Percentiles rank a stretch among this genome's conserved stretches.
phyloP scores from a whole-genome alignment of 495 filamentous ascomycete species.

The Annulohypoxylon moriforme region DNA sequence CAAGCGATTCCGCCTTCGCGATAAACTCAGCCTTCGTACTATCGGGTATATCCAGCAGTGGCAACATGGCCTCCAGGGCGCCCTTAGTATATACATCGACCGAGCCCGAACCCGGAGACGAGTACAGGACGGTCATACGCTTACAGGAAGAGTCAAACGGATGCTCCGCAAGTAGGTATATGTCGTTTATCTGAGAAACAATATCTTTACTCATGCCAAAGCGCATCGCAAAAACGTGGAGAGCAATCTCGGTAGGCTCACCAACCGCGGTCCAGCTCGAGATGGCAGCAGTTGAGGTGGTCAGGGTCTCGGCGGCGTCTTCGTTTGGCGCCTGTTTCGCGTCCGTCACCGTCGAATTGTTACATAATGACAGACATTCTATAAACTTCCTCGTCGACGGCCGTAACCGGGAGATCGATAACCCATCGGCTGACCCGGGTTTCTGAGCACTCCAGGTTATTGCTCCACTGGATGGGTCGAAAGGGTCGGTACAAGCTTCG shows the following conservation, averaged over 20 bases:
- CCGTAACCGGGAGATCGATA: conserved; percentile 22
- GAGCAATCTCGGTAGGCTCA: conserved; percentile 69
- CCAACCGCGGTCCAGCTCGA: conserved; percentile 62
- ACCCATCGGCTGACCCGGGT: conserved; percentile 21
- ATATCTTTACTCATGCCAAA: conserved; percentile 50
- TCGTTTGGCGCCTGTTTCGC: conserved; percentile 67
- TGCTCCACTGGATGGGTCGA: conserved; percentile 60
- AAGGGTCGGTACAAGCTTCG: conserved; percentile 59
- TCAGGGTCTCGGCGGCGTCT: conserved; percentile 48
- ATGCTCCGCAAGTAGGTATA: conserved; percentile 62
- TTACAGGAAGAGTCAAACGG: conserved; percentile 72
- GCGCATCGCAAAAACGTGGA: conserved; percentile 58
- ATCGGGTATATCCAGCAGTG: conserved; percentile 49
- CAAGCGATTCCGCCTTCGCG: conserved; percentile 62
- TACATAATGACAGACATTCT: conserved; percentile 71
- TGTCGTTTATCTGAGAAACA: conserved; percentile 29
- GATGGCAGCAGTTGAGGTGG: conserved; percentile 43
- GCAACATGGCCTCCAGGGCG: conserved; percentile 65
- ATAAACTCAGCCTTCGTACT: conserved; percentile 46
- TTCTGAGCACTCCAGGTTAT: conserved; percentile 46
- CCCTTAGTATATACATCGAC: conserved; percentile 67
- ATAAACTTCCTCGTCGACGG: conserved; percentile 52
- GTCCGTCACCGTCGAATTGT: conserved; percentile 70
- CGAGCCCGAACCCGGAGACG: conserved; percentile 35
- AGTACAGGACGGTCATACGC: conserved; percentile 68